Evolutionary conservation across 1,139 yeast species (phyloP), one percentile per base, ranked within the genome.

Genomic region (Magnusiomyces magnusii): DNA sequence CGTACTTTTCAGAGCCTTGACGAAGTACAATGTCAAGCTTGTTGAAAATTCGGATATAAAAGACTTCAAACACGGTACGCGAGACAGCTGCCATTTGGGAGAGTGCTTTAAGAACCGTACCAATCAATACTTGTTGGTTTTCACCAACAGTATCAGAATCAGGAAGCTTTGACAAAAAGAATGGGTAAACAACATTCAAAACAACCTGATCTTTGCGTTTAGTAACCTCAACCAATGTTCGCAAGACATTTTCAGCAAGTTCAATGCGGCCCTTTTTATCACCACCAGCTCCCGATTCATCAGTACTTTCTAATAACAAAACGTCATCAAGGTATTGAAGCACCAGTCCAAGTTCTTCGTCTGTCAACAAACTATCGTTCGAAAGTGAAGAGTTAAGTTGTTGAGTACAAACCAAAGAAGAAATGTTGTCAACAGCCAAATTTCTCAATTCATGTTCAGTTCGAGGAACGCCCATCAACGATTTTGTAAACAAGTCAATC

Each of bases 291-390:
- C 49, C 49, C 21, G 49, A 44, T 23, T 44, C 49, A 23, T 44
- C 49, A 19, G 49, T 44, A 23, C 49, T 44, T n/a, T 44, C 49
- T 23, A 44, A 44, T n/a, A 86, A 68, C 10, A 87, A 74, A 25
- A 84, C 79, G 52, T 85, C 90, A 41, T 84, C 83, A 51, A 91
- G 75, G 65, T 86, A 84, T 61, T 84, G 89, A 39, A 87, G 80
- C 9, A 89, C 75, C 58, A 87, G 72, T 25, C 82, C 80, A 41
- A 81, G 70, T 66, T 91, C 96, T 56, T 81, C 81, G 1, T 67
- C 66, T 13, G 71, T 72, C 53, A 88, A 72, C 62, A 81, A 83
- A 39, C 19, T 10, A 5, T 44, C 27, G 17, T 21, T 44, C 19
- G 49, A 21, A 17, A 5, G 7, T 5, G 24, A 23, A 44, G 49